Percentiles rank a stretch among this genome's conserved stretches.
phyloP scores from a whole-genome alignment of 2,329 filamentous ascomycete species.

The Penicillium sp. region DNA sequence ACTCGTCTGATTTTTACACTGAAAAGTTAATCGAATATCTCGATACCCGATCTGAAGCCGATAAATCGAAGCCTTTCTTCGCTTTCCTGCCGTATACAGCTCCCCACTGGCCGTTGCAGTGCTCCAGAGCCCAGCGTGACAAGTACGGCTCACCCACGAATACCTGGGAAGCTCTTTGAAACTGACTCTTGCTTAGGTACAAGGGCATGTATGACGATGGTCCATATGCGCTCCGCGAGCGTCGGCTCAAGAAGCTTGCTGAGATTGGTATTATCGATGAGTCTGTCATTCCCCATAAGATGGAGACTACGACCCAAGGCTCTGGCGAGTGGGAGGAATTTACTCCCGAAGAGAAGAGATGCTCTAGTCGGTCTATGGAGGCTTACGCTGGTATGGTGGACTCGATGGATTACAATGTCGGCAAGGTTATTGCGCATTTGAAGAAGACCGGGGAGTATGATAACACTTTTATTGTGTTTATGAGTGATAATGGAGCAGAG shows the following conservation, averaged over 20 bases:
- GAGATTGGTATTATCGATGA: conserved; percentile 42
- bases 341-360: conserved; percentile 18
- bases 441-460: conserved; percentile 32
- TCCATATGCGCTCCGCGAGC: conserved; percentile 46
- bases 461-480: conserved; percentile 40
- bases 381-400: conserved; percentile 39
- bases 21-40: conserved; percentile 30
- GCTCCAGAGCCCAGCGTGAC: conserved; percentile 30
- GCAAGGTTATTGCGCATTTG: conserved; percentile 33
- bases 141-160: not conserved
- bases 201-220: conserved; percentile 47
- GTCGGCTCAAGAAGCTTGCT: conserved; percentile 46
- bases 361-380: conserved; percentile 36
- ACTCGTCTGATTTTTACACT: conserved; percentile 28
- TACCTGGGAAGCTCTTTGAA: conserved; percentile 3
- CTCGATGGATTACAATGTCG: conserved; percentile 34
- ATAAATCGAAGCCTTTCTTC: conserved; percentile 47
- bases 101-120: conserved; percentile 53
- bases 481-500: conserved; percentile 42
- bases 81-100: conserved; percentile 50
- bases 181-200: conserved; percentile 29
- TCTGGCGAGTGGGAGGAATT: conserved; percentile 16
- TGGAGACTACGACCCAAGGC: conserved; percentile 6
- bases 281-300: conserved; percentile 9
- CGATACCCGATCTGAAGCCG: conserved; percentile 29